A percentile compares a stretch with the other conserved stretches of the same genome.
Conservation (phyloP, 116 monocot genomes). For the Papilionanthe hybrid region DNA sequence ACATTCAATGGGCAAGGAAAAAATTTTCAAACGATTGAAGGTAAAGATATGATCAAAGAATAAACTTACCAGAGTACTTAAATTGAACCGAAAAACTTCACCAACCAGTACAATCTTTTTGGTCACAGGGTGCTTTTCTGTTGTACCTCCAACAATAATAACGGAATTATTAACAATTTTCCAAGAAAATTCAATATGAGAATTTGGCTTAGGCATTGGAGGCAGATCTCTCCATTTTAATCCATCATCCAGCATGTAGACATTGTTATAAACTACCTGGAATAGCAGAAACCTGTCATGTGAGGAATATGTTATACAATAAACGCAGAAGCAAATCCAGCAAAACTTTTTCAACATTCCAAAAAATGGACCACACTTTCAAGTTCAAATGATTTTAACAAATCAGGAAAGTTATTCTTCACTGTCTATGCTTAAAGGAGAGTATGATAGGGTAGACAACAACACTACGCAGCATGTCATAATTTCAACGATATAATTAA, state of each 20-base stretch:
- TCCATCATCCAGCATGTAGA: conserved; percentile 88
- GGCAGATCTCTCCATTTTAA: conserved; percentile 74
- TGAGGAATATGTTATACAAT: not conserved
- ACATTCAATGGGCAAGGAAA: not conserved
- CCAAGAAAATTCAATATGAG: conserved; percentile 99
- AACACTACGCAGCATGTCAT: not conserved
- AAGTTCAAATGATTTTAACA: conserved; percentile 6
- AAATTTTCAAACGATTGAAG: not conserved
- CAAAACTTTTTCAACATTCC: not conserved
- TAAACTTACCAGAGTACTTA: conserved; percentile 54
- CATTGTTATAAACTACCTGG: conserved; percentile 77
- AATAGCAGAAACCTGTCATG: conserved; percentile 9
- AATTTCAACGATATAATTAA: not conserved
- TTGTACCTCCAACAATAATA: conserved; percentile 85
- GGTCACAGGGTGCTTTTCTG: conserved; percentile 88
- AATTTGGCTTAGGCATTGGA: conserved; percentile 94
- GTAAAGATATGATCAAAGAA: not conserved
- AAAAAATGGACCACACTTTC: not conserved
- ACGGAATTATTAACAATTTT: conserved; percentile 88
- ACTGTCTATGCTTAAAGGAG: not conserved
- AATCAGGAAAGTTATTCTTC: not conserved
- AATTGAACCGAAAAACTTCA: conserved; percentile 72
- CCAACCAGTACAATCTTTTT: conserved; percentile 94
- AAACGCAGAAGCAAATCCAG: not conserved
- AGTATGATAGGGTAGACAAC: not conserved